These are phyloP conservation scores for Lipomyces sp. DNA, from an alignment of 805 yeast species.

Conservation along the genomic window DNA sequence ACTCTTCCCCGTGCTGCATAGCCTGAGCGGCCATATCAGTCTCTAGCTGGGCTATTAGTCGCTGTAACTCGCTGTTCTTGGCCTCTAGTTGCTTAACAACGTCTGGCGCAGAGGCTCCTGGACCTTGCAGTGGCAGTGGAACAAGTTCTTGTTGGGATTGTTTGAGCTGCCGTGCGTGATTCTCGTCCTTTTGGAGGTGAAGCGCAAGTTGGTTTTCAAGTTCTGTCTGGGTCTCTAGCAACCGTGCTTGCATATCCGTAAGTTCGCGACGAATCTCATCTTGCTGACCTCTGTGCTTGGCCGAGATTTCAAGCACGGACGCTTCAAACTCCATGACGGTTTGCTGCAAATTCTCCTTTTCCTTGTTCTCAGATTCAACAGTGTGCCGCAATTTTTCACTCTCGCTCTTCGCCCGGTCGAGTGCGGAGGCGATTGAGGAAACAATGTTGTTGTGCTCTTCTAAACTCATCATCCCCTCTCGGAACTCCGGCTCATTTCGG, in stretches of 20 bases:
- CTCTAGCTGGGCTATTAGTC: constrained; percentile 12
- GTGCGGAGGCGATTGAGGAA: not conserved
- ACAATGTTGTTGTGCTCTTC: not conserved
- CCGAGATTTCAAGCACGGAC: constrained; percentile 22
- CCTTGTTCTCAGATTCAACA: not conserved
- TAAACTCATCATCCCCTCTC: not conserved
- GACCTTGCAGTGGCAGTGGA: not conserved
- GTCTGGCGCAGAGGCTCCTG: not conserved
- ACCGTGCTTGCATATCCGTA: not conserved
- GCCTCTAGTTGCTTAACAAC: constrained; percentile 1
- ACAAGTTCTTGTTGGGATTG: not conserved
- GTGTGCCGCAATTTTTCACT: not conserved
- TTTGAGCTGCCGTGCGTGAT: not conserved
- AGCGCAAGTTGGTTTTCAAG: not conserved
- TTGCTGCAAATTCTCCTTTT: constrained; percentile 13
- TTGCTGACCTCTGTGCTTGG: constrained; percentile 11
- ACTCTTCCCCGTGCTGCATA: constrained; percentile 30
- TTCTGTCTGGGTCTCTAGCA: constrained; percentile 1
- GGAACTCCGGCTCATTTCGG: not conserved
- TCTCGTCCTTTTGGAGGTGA: not conserved
- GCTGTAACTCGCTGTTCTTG: constrained; percentile 14
- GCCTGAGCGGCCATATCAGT: constrained; percentile 12
- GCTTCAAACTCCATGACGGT: constrained; percentile 17
- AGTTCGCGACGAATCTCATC: constrained; percentile 12
- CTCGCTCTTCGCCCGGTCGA: not conserved